phyloP scores from a whole-genome alignment of 1,284 basidiomycete species.

The Puccinia coronata region DNA sequence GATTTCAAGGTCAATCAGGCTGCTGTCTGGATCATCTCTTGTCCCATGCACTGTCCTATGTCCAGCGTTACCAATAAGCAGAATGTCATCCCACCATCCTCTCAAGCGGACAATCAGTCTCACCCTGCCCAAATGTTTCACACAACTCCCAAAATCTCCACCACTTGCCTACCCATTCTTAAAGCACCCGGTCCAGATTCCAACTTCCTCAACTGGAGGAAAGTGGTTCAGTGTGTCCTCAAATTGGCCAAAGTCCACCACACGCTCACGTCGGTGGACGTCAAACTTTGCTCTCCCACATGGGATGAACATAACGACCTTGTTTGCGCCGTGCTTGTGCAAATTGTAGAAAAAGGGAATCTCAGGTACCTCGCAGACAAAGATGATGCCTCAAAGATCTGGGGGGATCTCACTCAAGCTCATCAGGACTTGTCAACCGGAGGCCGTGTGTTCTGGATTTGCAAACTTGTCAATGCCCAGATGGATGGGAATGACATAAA shows the following conservation, averaged over 20 bases:
- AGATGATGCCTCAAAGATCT: not conserved
- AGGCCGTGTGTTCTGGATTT: not conserved
- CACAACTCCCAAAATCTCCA: too few relatives aligned
- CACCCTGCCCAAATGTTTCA: too few relatives aligned
- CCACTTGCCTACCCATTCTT: not conserved
- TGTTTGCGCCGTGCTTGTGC: too few relatives aligned
- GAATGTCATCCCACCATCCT: too few relatives aligned
- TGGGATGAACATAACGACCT: too few relatives aligned
- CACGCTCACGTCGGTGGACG: not conserved
- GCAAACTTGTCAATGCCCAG: not conserved
- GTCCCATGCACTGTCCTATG: too few relatives aligned
- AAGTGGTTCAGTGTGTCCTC: not conserved
- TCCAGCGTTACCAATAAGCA: not conserved
- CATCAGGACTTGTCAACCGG: conserved; percentile 17
- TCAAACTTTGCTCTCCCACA: not conserved
- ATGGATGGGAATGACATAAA: not conserved
- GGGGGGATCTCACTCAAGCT: too few relatives aligned
- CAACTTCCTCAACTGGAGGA: conserved; percentile 17
- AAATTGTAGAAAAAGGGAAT: too few relatives aligned
- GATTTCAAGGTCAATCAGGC: too few relatives aligned
- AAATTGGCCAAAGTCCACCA: not conserved
- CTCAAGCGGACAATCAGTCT: too few relatives aligned
- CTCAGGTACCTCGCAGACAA: not conserved
- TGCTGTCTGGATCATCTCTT: too few relatives aligned
- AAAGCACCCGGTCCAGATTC: not conserved